A percentile compares a stretch with the other conserved stretches of the same genome.
phyloP scores from a whole-genome alignment of 148 eudicot species.

The Silene conica region DNA sequence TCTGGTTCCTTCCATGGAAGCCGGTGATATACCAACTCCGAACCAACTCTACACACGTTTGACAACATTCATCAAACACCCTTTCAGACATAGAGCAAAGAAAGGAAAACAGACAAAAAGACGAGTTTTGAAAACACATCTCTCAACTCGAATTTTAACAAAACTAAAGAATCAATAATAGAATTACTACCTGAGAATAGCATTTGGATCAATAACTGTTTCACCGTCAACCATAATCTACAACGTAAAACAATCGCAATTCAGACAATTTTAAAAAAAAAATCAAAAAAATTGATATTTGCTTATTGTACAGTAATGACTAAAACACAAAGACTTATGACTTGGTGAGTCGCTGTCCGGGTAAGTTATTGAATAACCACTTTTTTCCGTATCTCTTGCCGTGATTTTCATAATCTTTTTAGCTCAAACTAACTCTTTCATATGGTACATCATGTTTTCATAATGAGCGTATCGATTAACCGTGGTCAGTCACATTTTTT shows the following conservation, averaged over 20 bases:
- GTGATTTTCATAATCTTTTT: too few relatives aligned
- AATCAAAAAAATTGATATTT: not conserved
- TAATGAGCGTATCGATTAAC: too few relatives aligned
- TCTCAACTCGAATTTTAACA: not conserved
- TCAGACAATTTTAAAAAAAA: not conserved
- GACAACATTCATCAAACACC: constrained; percentile 15
- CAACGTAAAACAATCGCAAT: constrained; percentile 13
- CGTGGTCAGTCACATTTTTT: too few relatives aligned
- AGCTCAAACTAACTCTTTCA: too few relatives aligned
- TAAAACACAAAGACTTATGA: too few relatives aligned
- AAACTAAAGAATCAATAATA: not conserved
- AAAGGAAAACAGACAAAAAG: not conserved
- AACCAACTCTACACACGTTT: constrained; percentile 40
- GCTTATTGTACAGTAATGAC: not conserved
- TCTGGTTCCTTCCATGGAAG: constrained; percentile 88
- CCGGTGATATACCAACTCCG: constrained; percentile 63
- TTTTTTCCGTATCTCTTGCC: too few relatives aligned
- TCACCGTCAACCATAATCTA: constrained; percentile 68
- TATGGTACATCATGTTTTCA: too few relatives aligned
- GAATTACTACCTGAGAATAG: constrained; percentile 49
- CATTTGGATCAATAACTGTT: constrained; percentile 50
- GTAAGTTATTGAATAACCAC: too few relatives aligned
- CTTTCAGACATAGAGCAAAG: not conserved
- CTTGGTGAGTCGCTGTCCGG: too few relatives aligned
- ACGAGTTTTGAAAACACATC: not conserved